Conservation (phyloP, 2,329 filamentous ascomycete genomes). For the Canariomyces notabilis region DNA sequence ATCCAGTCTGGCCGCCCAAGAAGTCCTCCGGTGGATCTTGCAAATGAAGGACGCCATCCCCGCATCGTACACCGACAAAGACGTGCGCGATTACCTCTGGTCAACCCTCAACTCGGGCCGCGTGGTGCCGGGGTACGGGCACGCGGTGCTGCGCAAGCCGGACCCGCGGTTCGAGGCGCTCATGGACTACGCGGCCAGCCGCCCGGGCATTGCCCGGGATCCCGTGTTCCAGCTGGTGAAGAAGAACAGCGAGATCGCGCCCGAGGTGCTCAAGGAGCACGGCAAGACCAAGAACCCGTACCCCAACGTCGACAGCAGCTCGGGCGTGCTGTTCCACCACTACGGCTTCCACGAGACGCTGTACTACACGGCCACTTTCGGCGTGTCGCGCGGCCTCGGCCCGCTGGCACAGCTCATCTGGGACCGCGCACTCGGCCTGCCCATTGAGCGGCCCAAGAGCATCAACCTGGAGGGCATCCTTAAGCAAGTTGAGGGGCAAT, state of each 20-base stretch:
- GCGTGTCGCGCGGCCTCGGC: slow-evolving; percentile 67
- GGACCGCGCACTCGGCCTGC: slow-evolving; percentile 88
- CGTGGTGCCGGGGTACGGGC: slow-evolving; percentile 91
- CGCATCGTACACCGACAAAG: slow-evolving; percentile 67
- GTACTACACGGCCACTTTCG: slow-evolving; percentile 79
- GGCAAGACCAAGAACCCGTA: slow-evolving; percentile 98
- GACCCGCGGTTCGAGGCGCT: slow-evolving; percentile 94
- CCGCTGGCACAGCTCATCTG: slow-evolving; percentile 92
- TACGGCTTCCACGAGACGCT: slow-evolving; percentile 96
- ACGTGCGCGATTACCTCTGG: slow-evolving; percentile 90
- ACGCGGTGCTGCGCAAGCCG: slow-evolving; percentile 92
- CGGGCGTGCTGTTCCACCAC: slow-evolving; percentile 94
- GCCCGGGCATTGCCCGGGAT: slow-evolving; percentile 78
- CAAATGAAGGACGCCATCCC: slow-evolving; percentile 92
- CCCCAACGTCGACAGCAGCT: slow-evolving; percentile 92
- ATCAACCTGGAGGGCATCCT: slow-evolving; percentile 87
- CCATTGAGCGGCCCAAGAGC: slow-evolving; percentile 97
- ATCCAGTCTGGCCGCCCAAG: slow-evolving; percentile 79
- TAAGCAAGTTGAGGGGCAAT: slow-evolving; percentile 54
- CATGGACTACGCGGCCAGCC: slow-evolving; percentile 87
- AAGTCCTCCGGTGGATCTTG: slow-evolving; percentile 93
- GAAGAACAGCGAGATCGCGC: slow-evolving; percentile 88
- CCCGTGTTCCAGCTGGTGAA: slow-evolving; percentile 92
- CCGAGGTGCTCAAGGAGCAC: slow-evolving; percentile 84
- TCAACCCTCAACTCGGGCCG: slow-evolving; percentile 86